phyloP scores from a whole-genome alignment of 202 grass and related monocot species.

The Zizania palustris region DNA sequence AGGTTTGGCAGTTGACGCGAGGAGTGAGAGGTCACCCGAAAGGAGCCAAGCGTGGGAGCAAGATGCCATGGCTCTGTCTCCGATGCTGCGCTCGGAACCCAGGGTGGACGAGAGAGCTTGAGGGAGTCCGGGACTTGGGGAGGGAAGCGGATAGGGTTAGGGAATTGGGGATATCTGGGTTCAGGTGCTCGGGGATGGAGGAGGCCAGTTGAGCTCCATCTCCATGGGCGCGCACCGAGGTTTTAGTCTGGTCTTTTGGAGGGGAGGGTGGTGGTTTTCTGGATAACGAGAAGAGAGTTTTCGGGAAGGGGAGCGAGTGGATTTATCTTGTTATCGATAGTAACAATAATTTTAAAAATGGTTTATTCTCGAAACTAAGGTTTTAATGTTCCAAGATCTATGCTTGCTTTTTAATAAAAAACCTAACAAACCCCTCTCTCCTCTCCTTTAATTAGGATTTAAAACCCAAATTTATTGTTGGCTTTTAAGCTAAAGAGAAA shows the following conservation, averaged over 20 bases:
- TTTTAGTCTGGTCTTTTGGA: slow-evolving; percentile 3
- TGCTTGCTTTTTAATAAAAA: no score
- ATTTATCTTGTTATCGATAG: neutral
- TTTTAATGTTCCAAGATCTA: no score
- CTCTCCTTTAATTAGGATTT: no score
- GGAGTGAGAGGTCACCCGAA: slow-evolving; percentile 23
- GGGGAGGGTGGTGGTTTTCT: neutral
- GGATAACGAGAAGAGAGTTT: slow-evolving; percentile 30
- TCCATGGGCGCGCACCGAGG: slow-evolving; percentile 1
- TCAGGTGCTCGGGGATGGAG: neutral
- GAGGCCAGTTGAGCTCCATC: neutral
- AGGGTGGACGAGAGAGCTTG: neutral
- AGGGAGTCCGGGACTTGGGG: neutral
- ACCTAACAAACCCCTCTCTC: no score
- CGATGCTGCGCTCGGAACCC: neutral
- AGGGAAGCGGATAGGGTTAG: neutral
- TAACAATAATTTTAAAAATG: no score
- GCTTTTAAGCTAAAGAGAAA: no score
- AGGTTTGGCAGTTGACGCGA: neutral
- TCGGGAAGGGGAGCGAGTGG: neutral
- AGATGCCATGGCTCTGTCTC: slow-evolving; percentile 42
- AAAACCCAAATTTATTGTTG: no score
- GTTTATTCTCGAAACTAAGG: no score
- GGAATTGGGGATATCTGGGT: neutral
- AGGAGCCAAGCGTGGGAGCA: slow-evolving; percentile 53